Percentiles rank a stretch among this genome's conserved stretches.
Conservation (phyloP, 2,329 filamentous ascomycete species). For the Phialophora expanda region DNA sequence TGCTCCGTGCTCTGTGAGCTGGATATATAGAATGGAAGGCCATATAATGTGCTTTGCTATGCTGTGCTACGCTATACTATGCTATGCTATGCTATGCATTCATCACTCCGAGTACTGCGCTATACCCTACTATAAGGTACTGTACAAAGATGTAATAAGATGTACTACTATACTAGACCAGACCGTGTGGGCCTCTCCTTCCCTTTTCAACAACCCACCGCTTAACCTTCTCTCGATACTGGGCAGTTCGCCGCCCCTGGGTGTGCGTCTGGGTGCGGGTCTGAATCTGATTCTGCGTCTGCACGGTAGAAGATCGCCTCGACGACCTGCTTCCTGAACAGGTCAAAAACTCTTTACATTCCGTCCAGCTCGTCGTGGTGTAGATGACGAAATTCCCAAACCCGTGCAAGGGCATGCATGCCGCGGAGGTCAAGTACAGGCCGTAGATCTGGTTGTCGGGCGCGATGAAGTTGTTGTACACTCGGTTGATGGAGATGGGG, state of each 20-base stretch:
- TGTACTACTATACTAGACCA: background rate
- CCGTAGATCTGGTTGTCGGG: slow-evolving; percentile 31
- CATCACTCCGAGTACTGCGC: background rate
- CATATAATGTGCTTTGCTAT: too few relatives aligned
- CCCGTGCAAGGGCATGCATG: slow-evolving; percentile 31
- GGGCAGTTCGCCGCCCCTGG: background rate
- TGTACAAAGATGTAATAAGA: background rate
- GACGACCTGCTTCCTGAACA: slow-evolving; percentile 11
- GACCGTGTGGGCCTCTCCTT: background rate
- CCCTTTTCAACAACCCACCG: background rate
- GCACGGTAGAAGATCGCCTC: slow-evolving; percentile 11
- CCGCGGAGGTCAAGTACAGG: slow-evolving; percentile 28
- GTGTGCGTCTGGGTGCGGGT: background rate
- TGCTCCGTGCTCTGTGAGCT: too few relatives aligned
- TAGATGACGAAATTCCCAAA: slow-evolving; percentile 33
- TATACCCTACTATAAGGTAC: background rate
- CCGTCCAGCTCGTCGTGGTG: slow-evolving; percentile 29
- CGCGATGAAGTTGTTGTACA: slow-evolving; percentile 33
- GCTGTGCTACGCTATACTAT: too few relatives aligned
- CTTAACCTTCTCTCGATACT: background rate
- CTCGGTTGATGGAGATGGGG: slow-evolving; percentile 30
- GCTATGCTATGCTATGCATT: background rate
- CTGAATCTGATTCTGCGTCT: background rate
- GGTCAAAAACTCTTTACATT: slow-evolving; percentile 25
- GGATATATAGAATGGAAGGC: background rate